Base-by-base conservation (phyloP, 2,329 filamentous ascomycete genomes). In the Byssothecium circinans region DNA sequence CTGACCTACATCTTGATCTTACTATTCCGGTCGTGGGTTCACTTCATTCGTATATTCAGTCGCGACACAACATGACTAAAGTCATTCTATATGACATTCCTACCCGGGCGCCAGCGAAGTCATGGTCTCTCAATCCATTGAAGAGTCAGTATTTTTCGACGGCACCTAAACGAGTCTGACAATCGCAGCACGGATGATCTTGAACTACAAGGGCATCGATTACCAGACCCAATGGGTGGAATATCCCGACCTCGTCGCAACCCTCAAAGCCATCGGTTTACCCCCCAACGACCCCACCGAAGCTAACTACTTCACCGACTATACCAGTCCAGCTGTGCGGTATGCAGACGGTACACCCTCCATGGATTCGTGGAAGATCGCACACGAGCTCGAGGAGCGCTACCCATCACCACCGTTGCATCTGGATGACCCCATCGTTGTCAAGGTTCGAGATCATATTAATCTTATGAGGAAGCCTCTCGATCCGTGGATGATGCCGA, bases 51-150 rank as follows among this genome's bases (percentile, higher is more conserved):
- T 27, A 27, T 6, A 27, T 27, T 27, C 11, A 11, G 11, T 27
- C 11, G 25, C 11, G 25, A 32, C 17, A 12, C 17, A 37, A 14
- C 46, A 67, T 70, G 47, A 46, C 63, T 23, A 63, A 75, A 52
- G 72, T 85, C 30, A 71, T 80, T 8, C 65, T 89, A 1, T 87
- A 82, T 56, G 86, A 89, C 63, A 67, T 89, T 2, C 80, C 84
- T 2, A 83, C 75, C 67, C 79, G 75, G 61, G 69, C 72, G 17
- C 73, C 72, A 14, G 65, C 72, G 32, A 70, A 69, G 7, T 62
- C 73, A 41, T 89, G 86, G 86, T 86, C 84, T 1, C 70, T 81
- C 37, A 89, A 89, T 63, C 81, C 85, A 0, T 89, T 85, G 85
- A 89, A 86, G 71, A 82, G 84, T 86, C 70, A 58, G 67, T 65